Evolutionary conservation across 2,329 filamentous ascomycete species (phyloP), one percentile per base, ranked within the genome.

Genomic region (Aureobasidium sp.): DNA sequence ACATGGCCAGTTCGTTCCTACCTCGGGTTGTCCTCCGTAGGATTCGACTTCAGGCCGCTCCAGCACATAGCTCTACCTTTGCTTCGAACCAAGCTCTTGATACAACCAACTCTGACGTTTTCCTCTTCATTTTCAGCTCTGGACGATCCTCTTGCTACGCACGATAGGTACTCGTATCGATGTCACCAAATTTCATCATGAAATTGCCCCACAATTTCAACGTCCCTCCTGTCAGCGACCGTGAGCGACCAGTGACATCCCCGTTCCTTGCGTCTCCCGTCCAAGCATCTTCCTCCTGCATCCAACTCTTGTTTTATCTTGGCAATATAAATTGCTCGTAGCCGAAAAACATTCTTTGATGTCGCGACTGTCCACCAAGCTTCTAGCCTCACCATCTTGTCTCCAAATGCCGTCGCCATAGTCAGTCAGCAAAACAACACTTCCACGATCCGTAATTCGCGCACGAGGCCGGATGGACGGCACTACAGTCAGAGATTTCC

Each of bases 401-500:
- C n/a, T 56, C 17, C 40, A 45, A 14, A 58, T 58, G 54, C 12
- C 44, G 8, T 47, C 40, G 42, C 42, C 42, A 47, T 58, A 58
- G 54, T 47, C 29, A 12, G 7, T 37, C 40, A 47, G 33, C 37
- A 56, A 31, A 44, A 42, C 5, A 27, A 58, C 42, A 57, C 12
- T 8, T 19, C 2, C 42, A 8, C 42, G 29, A 27, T 2, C 27
- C 19, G 31, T 24, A 37, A 14, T 37, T 44, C 19, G 29, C 29
- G 15, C 2, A 29, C n/a, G 15, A 47, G n/a, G 54, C 24, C 29
- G 19, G 27, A 59, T 59, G 56, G 56, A 47, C 27, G 19, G 17
- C 39, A 60, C 57, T 27, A 60, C 57, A n/a, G 57, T 52, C 47
- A 50, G 57, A 52, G 57, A 60, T 42, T 60, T 60, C 17, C 57